These are phyloP conservation scores for Salisapilia sapeloensis DNA, from an alignment of 352 stramenopile species.

Conservation along the genomic window DNA sequence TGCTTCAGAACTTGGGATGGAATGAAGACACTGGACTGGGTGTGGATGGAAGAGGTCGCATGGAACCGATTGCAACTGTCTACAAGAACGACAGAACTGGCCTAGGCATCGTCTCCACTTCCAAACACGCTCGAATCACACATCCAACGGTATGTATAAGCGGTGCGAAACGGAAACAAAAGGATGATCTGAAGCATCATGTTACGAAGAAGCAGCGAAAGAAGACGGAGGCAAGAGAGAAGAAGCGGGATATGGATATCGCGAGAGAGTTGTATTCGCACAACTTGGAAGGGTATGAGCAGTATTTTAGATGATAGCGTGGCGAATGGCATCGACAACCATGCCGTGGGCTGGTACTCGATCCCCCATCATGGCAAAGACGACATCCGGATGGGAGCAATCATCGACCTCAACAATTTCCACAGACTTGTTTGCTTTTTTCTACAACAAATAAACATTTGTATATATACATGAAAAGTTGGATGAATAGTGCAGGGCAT, in stretches of 20 bases:
- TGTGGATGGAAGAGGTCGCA: constrained; percentile 10
- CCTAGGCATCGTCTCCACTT: constrained; percentile 10
- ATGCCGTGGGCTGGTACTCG: constrained; percentile 17
- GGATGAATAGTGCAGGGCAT: background rate
- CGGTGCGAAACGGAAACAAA: constrained; percentile 26
- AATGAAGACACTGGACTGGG: constrained; percentile 20
- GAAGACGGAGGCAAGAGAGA: constrained; percentile 15
- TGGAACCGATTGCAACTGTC: constrained; percentile 25
- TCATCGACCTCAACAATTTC: constrained; percentile 22
- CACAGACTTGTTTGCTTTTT: constrained; percentile 15
- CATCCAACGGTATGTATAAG: constrained; percentile 11
- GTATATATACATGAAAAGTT: background rate
- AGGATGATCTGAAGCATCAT: constrained; percentile 5
- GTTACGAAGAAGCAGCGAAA: constrained; percentile 13
- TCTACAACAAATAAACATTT: constrained; percentile 7
- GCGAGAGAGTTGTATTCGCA: constrained; percentile 23
- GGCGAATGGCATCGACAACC: constrained; percentile 13
- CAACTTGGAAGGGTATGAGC: constrained; percentile 36
- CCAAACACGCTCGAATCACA: constrained; percentile 10
- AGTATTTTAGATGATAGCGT: constrained; percentile 16
- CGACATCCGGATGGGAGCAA: constrained; percentile 43
- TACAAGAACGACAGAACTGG: constrained; percentile 35
- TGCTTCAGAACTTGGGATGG: constrained; percentile 45
- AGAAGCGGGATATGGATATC: constrained; percentile 19
- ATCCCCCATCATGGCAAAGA: constrained; percentile 59